Conservation (phyloP, 441 rosid genomes). For the Pelargonium australe region DNA sequence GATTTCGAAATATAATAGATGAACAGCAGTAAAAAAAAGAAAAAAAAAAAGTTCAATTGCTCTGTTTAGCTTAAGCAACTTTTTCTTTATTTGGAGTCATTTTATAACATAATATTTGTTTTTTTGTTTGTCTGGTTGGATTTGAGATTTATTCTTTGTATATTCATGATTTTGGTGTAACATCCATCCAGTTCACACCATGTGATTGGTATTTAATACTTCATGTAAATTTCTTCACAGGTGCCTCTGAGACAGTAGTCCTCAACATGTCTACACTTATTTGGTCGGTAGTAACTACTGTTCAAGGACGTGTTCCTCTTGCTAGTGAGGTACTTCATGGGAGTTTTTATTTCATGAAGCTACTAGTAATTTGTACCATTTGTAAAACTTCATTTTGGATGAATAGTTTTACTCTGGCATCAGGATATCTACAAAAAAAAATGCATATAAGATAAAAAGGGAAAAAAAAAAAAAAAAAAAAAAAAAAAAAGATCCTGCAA, state of each 20-base stretch:
- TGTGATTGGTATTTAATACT: constrained; percentile 14
- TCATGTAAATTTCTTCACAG: constrained; percentile 35
- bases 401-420: background rate
- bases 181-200: constrained; percentile 6
- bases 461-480: background rate
- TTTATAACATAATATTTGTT: background rate
- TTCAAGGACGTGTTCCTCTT: constrained; percentile 84
- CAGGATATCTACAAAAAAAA: background rate
- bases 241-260: constrained; percentile 87
- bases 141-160: constrained; percentile 11
- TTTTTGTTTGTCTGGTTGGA: background rate
- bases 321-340: constrained; percentile 82
- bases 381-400: background rate
- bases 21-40: background rate
- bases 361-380: background rate
- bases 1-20: constrained; percentile 1
- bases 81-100: background rate
- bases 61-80: background rate
- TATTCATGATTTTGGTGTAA: background rate
- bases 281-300: constrained; percentile 87
- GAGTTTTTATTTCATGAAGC: constrained; percentile 8
- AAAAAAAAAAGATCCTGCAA: background rate
- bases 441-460: background rate
- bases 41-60: no score
- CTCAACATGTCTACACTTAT: constrained; percentile 95